Evolutionary conservation across 139 green algal genomes (phyloP).

Genomic region (Chlamydomonas sp.): DNA sequence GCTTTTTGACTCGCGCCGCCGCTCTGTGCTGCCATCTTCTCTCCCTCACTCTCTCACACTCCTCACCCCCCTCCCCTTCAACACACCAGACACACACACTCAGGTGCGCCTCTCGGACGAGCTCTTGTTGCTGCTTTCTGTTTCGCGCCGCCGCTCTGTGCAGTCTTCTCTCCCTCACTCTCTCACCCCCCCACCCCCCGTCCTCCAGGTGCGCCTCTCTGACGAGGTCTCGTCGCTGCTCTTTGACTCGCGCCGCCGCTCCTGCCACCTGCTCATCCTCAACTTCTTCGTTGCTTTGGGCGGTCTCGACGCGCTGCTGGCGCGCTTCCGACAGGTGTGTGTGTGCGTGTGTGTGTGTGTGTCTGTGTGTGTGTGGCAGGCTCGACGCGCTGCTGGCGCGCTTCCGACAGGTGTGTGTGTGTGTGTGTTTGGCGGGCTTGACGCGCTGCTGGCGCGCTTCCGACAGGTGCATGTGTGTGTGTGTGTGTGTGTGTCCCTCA

Average conservation of each 20-base stretch:
- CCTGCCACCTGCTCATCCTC: constrained; percentile 73
- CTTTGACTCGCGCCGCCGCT: constrained; percentile 69
- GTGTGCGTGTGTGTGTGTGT: constrained; percentile 8
- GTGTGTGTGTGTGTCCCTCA: not conserved
- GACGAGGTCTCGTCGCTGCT: constrained; percentile 64
- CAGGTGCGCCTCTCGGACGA: too few species aligned
- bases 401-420: constrained; percentile 19
- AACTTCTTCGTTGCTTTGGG: constrained; percentile 59
- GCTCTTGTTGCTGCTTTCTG: too few species aligned
- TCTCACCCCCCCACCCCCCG: too few species aligned
- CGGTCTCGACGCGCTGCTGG: constrained; percentile 18
- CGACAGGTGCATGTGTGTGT: constrained; percentile 13
- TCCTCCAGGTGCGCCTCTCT: constrained; percentile 37
- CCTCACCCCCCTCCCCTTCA: too few species aligned
- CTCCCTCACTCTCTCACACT: too few species aligned
- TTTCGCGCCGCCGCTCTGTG: too few species aligned
- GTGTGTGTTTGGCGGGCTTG: constrained; percentile 24
- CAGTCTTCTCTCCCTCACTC: too few species aligned
- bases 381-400: constrained; percentile 17
- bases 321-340: constrained; percentile 19
- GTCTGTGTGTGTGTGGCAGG: constrained; percentile 19
- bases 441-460: constrained; percentile 21
- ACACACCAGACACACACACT: too few species aligned
- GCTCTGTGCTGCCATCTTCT: too few species aligned
- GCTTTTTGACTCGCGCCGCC: constrained; percentile 68